Conservation (phyloP, 2,329 filamentous ascomycete genomes). For the Trichoderma breve region DNA sequence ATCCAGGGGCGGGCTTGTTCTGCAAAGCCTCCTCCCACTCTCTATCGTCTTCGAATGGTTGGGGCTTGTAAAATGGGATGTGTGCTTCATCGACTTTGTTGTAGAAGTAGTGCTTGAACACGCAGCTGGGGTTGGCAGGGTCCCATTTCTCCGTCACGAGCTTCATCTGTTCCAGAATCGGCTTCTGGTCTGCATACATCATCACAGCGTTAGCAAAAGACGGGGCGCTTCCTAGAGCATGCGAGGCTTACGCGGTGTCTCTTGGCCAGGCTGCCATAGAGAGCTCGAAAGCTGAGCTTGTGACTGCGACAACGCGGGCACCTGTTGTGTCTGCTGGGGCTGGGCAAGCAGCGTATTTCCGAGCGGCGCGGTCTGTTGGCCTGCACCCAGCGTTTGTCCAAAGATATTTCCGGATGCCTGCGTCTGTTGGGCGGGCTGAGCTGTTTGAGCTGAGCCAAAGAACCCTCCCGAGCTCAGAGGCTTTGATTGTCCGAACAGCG, state of each 20-base stretch:
- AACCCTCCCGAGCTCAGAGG: slow-evolving; percentile 33
- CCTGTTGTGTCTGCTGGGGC: slow-evolving; percentile 42
- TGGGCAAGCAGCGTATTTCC: slow-evolving; percentile 35
- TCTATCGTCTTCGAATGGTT: slow-evolving; percentile 66
- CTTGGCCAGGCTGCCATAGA: slow-evolving; percentile 53
- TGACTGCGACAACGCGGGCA: slow-evolving; percentile 44
- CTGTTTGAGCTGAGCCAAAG: slow-evolving; percentile 40
- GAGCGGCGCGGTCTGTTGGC: slow-evolving; percentile 39
- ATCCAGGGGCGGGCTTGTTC: slow-evolving; percentile 72
- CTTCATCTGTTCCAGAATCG: slow-evolving; percentile 70
- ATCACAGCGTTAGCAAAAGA: not conserved
- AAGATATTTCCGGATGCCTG: slow-evolving; percentile 29
- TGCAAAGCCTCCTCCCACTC: slow-evolving; percentile 83
- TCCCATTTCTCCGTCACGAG: slow-evolving; percentile 73
- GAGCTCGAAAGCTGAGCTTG: slow-evolving; percentile 50
- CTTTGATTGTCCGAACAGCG: slow-evolving; percentile 43
- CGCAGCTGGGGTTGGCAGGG: slow-evolving; percentile 63
- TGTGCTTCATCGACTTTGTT: slow-evolving; percentile 74
- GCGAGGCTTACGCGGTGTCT: slow-evolving; percentile 46
- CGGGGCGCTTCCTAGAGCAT: not conserved
- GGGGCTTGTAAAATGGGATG: slow-evolving; percentile 74
- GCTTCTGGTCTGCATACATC: slow-evolving; percentile 56
- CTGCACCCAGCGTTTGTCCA: slow-evolving; percentile 30
- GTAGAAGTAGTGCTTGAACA: slow-evolving; percentile 83
- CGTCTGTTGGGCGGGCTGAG: slow-evolving; percentile 32